Conservation (phyloP, 1,284 basidiomycete genomes). For the Sporisorium sorghi region DNA sequence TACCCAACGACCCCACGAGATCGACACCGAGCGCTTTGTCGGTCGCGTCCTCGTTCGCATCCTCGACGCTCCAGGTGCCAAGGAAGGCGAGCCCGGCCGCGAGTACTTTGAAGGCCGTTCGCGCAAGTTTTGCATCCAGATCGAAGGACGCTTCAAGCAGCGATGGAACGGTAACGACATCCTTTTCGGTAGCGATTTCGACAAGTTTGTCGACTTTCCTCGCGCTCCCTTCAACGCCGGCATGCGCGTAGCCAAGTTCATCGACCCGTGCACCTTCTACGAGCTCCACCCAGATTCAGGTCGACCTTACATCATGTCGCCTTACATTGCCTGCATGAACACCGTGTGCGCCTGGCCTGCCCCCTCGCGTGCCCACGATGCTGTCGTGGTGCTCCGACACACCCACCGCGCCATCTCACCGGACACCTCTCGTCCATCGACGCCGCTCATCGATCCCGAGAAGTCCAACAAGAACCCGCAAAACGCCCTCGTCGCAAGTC, state of each 20-base stretch:
- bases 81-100: slow-evolving; percentile 57
- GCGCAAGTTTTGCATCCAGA: slow-evolving; percentile 70
- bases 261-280: slow-evolving; percentile 69
- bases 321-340: slow-evolving; percentile 71
- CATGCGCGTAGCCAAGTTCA: slow-evolving; percentile 70
- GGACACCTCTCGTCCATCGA: slow-evolving; percentile 27
- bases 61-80: slow-evolving; percentile 68
- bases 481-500: slow-evolving; percentile 34
- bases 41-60: slow-evolving; percentile 71
- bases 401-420: slow-evolving; percentile 31
- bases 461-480: slow-evolving; percentile 44
- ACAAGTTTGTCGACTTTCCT: slow-evolving; percentile 66
- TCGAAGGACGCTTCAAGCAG: slow-evolving; percentile 71
- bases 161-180: slow-evolving; percentile 61
- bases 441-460: slow-evolving; percentile 44
- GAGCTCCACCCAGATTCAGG: slow-evolving; percentile 67
- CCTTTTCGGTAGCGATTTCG: slow-evolving; percentile 66
- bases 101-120: slow-evolving; percentile 68
- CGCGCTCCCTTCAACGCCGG: slow-evolving; percentile 70
- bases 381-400: slow-evolving; percentile 68
- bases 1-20: slow-evolving; percentile 67
- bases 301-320: slow-evolving; percentile 71
- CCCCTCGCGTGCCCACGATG: slow-evolving; percentile 66
- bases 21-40: slow-evolving; percentile 70
- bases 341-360: slow-evolving; percentile 70